Conservation (phyloP, 345 rosid species). For the Bruguiera sexangula region DNA sequence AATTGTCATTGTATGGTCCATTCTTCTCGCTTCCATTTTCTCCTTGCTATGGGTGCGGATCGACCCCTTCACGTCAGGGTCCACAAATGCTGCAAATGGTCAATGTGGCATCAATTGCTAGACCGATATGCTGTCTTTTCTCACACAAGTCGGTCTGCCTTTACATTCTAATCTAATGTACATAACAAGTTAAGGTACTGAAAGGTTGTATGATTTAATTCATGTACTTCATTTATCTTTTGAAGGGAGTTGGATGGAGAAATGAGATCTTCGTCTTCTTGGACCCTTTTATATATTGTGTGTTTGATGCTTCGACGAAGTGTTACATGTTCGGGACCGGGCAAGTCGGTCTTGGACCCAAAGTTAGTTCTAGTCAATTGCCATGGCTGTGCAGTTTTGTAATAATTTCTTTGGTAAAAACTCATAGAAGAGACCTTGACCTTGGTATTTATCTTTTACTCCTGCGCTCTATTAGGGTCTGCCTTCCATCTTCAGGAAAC, state of each 20-base stretch:
- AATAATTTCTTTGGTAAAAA: background rate
- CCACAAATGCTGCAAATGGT: slow-evolving; percentile 50
- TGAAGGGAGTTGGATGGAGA: background rate
- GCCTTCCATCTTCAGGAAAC: too few species aligned
- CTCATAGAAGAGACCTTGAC: too few species aligned
- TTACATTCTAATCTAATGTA: slow-evolving; percentile 5
- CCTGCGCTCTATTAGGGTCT: too few species aligned
- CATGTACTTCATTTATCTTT: background rate
- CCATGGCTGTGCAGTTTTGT: slow-evolving; percentile 17
- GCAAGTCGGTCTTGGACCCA: too few species aligned
- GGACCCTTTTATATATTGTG: background rate
- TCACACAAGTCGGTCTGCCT: background rate
- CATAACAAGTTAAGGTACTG: slow-evolving; percentile 14
- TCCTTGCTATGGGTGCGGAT: slow-evolving; percentile 98
- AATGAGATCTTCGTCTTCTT: too few species aligned
- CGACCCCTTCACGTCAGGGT: slow-evolving; percentile 65
- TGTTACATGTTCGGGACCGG: background rate
- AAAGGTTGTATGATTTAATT: background rate
- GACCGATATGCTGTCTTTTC: background rate
- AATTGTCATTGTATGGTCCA: slow-evolving; percentile 96
- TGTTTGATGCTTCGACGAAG: background rate
- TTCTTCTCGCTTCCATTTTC: slow-evolving; percentile 94
- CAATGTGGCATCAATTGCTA: slow-evolving; percentile 57
- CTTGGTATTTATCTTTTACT: too few species aligned
- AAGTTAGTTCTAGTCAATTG: too few species aligned